Percentiles rank a stretch among this genome's conserved stretches.
Evolutionary conservation across 306 rosid species (phyloP).

Genomic region (Morella rubra): DNA sequence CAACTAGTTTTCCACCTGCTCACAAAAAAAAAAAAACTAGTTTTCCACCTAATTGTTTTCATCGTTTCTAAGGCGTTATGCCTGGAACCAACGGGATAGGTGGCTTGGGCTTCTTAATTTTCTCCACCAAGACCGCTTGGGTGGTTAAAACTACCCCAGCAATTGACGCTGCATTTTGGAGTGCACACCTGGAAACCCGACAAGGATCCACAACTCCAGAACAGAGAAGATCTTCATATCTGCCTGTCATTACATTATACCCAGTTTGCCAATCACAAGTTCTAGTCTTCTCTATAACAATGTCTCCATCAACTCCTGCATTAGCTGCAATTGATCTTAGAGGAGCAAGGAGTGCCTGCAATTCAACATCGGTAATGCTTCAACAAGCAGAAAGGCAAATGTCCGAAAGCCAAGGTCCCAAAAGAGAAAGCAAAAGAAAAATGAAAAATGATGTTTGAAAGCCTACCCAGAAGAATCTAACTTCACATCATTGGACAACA

Average conservation of each 20-base stretch:
- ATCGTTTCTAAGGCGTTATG: constrained; percentile 49
- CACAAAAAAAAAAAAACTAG: background rate
- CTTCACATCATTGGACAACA: background rate
- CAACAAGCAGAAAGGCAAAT: constrained; percentile 6
- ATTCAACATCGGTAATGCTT: constrained; percentile 21
- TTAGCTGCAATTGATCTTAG: constrained; percentile 78
- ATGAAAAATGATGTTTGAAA: background rate
- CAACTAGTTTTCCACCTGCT: constrained; percentile 1
- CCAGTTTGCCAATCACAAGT: constrained; percentile 70
- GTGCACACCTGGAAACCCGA: constrained; percentile 87
- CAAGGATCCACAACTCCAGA: constrained; percentile 90
- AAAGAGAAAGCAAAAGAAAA: background rate
- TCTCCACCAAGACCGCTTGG: constrained; percentile 82
- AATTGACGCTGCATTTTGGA: constrained; percentile 82
- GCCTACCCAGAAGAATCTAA: background rate
- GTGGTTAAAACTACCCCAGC: constrained; percentile 81
- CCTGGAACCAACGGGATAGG: constrained; percentile 70
- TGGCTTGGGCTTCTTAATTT: constrained; percentile 60
- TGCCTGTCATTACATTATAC: constrained; percentile 77
- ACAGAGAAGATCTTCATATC: constrained; percentile 79
- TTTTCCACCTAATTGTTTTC: constrained; percentile 1
- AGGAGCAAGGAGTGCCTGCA: constrained; percentile 91
- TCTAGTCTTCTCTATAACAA: constrained; percentile 78
- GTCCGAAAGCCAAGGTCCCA: background rate
- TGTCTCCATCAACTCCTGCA: constrained; percentile 85